Percentiles rank a stretch among this genome's conserved stretches.
Conservation (phyloP, 768 basidiomycete genomes). For the Phylloporus sp. region DNA sequence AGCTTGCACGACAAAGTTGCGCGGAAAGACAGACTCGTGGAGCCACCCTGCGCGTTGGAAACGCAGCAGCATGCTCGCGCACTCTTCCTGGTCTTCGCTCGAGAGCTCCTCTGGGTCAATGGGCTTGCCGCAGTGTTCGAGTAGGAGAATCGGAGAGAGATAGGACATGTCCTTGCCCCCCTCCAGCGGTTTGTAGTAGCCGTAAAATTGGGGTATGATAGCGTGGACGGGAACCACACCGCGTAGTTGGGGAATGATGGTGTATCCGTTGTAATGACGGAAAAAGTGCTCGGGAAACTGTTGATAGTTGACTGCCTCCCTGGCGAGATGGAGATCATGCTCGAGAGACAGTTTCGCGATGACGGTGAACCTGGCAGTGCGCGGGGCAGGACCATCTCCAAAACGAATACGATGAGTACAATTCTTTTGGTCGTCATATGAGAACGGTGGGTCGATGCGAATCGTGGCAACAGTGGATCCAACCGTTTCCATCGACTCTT, state of each 20-base stretch:
- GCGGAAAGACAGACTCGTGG: conserved; percentile 40
- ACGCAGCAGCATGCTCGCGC: conserved; percentile 36
- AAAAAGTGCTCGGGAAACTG: conserved; percentile 27
- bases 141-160: conserved; percentile 41
- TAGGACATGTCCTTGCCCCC: neutral
- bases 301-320: conserved; percentile 29
- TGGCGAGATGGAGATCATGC: conserved; percentile 35
- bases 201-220: conserved; percentile 61
- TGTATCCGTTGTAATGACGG: conserved; percentile 25
- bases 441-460: conserved; percentile 14
- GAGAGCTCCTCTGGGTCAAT: conserved; percentile 28
- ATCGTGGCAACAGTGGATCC: neutral
- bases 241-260: conserved; percentile 25
- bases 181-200: conserved; percentile 47
- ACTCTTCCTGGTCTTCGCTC: conserved; percentile 40
- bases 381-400: conserved; percentile 4
- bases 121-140: conserved; percentile 45
- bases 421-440: conserved; percentile 6
- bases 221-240: conserved; percentile 47
- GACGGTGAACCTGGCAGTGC: conserved; percentile 39
- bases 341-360: conserved; percentile 43
- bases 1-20: conserved; percentile 43
- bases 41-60: conserved; percentile 37
- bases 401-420: conserved; percentile 5
- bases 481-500: neutral